Evolutionary conservation across 495 filamentous ascomycete genomes (phyloP).

Genomic region (Parathielavia appendiculata): DNA sequence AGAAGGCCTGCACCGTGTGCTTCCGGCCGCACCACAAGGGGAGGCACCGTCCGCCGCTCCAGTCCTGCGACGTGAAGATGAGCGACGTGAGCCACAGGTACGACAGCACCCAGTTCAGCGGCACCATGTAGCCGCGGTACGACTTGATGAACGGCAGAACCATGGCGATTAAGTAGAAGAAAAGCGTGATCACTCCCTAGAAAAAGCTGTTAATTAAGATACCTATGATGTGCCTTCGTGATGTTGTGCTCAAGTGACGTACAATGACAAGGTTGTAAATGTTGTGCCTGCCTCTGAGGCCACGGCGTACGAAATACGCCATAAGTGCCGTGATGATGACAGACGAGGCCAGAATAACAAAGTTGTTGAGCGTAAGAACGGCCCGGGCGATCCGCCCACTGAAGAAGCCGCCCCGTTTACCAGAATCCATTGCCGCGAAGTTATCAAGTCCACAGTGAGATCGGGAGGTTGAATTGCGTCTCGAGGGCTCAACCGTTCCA

Average conservation of each 20-base stretch:
- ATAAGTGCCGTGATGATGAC: constrained; percentile 27
- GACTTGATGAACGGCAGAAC: constrained; percentile 25
- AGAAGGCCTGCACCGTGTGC: constrained; percentile 27
- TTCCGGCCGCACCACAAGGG: constrained; percentile 23
- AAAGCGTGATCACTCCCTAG: constrained; percentile 25
- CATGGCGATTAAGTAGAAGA: constrained; percentile 25
- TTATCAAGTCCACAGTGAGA: no score
- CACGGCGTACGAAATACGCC: constrained; percentile 22
- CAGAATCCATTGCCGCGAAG: no score
- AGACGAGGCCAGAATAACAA: constrained; percentile 27
- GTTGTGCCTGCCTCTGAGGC: constrained; percentile 19
- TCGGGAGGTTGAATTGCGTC: no score
- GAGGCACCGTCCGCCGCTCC: constrained; percentile 20
- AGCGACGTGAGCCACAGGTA: constrained; percentile 32
- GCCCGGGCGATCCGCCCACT: constrained; percentile 16
- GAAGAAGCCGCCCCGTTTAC: neutral
- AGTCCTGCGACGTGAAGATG: constrained; percentile 30
- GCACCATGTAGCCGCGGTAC: constrained; percentile 30
- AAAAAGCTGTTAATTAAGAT: neutral
- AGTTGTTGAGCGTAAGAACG: constrained; percentile 22
- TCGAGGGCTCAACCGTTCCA: no score
- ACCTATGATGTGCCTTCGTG: neutral
- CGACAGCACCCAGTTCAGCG: constrained; percentile 30
- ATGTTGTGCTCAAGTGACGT: constrained; percentile 3
- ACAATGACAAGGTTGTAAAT: constrained; percentile 29